These are phyloP conservation scores for Didymella arachidicola DNA, from an alignment of 2,329 filamentous ascomycete genomes.

Conservation along the genomic window DNA sequence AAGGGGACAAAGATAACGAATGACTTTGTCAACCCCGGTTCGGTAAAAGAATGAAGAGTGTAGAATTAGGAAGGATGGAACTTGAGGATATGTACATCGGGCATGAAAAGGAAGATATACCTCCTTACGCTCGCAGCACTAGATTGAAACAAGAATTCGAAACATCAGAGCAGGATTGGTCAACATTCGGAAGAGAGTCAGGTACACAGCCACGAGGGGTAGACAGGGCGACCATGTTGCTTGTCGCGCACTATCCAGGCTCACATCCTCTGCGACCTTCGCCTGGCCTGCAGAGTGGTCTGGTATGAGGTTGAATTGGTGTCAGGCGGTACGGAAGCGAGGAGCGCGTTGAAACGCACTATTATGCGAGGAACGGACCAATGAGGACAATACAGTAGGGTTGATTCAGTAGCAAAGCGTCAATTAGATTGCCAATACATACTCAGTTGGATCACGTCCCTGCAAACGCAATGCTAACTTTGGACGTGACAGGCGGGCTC, in stretches of 20 bases:
- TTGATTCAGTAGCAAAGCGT: slow-evolving; percentile 22
- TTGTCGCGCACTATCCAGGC: slow-evolving; percentile 44
- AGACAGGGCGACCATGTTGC: slow-evolving; percentile 30
- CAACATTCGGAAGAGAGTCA: slow-evolving; percentile 23
- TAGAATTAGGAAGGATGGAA: slow-evolving; percentile 20
- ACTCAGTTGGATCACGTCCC: slow-evolving; percentile 20
- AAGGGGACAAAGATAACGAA: slow-evolving; percentile 50
- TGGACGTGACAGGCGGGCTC: slow-evolving; percentile 2
- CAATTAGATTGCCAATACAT: slow-evolving; percentile 23
- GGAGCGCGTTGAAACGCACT: slow-evolving; percentile 40
- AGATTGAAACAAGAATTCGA: slow-evolving; percentile 27
- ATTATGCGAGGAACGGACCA: slow-evolving; percentile 39
- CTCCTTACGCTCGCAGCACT: slow-evolving; percentile 24
- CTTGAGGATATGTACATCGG: slow-evolving; percentile 22
- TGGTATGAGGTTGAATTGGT: slow-evolving; percentile 29
- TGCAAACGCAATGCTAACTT: slow-evolving; percentile 8
- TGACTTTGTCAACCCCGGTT: slow-evolving; percentile 45
- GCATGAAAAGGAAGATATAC: slow-evolving; percentile 41
- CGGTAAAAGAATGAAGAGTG: slow-evolving; percentile 19
- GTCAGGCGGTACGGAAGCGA: slow-evolving; percentile 28
- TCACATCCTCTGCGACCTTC: slow-evolving; percentile 17
- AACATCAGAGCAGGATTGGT: slow-evolving; percentile 33
- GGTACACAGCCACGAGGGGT: slow-evolving; percentile 40
- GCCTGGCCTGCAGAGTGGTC: slow-evolving; percentile 19
- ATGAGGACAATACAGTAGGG: slow-evolving; percentile 9